These are phyloP conservation scores for Nothophaeocryptopus gaeumannii DNA, from an alignment of 2,329 filamentous ascomycete species.

Conservation along the genomic window DNA sequence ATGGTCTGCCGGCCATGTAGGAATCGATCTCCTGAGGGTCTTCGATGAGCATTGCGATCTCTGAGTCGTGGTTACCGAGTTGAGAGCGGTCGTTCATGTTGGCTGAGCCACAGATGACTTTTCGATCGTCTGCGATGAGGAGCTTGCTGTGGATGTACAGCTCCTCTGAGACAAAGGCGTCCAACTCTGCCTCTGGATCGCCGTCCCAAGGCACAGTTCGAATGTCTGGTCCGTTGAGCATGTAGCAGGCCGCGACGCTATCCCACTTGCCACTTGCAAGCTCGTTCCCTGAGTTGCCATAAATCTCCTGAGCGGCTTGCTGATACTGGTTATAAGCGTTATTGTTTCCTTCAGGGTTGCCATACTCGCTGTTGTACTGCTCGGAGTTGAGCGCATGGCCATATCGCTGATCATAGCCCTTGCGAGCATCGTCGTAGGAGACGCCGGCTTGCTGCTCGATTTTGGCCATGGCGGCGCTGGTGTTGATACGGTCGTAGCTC, in stretches of 20 bases:
- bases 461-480: constrained; percentile 57
- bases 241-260: constrained; percentile 75
- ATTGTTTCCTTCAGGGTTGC: constrained; percentile 22
- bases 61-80: constrained; percentile 78
- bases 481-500: constrained; percentile 81
- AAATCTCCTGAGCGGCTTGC: constrained; percentile 57
- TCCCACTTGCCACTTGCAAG: constrained; percentile 63
- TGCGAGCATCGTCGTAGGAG: constrained; percentile 63
- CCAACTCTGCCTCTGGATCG: constrained; percentile 53
- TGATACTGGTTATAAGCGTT: constrained; percentile 67
- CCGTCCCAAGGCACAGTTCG: constrained; percentile 60
- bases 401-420: constrained; percentile 49
- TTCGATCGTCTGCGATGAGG: constrained; percentile 76
- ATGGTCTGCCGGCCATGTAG: constrained; percentile 70
- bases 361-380: constrained; percentile 36
- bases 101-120: constrained; percentile 76
- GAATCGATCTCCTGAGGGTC: constrained; percentile 69
- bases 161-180: constrained; percentile 62
- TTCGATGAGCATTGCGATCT: constrained; percentile 86
- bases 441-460: constrained; percentile 64
- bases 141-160: constrained; percentile 67
- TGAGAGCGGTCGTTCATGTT: constrained; percentile 73
- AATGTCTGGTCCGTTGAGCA: constrained; percentile 72
- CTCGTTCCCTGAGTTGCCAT: constrained; percentile 41
- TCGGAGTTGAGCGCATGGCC: constrained; percentile 25